Evolutionary conservation across 176 grass and related monocot species (phyloP), one percentile per base, ranked within the genome.

Genomic region (Dactylis glomerata): DNA sequence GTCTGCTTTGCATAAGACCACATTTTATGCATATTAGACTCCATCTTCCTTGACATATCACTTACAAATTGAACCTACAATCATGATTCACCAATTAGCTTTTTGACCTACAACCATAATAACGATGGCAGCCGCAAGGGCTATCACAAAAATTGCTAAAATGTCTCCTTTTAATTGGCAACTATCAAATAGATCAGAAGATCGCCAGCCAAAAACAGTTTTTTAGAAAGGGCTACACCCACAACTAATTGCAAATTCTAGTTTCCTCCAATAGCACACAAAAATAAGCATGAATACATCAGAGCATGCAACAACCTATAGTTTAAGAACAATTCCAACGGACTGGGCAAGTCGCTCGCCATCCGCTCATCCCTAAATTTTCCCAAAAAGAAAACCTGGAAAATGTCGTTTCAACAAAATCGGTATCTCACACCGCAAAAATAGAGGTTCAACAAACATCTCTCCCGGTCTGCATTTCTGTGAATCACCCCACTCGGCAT

Each of bases 1-100:
- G 68, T 83, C 38, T 83, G 68, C 6, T 74, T 83, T 73, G 81
- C 81, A 83, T 73, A 83, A 45, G 81, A 83, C 81, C 81, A 83
- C 19, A 59, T 72, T 59, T 83, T 83, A 40, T 83, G 40, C 20
- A 83, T 83, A 73, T 57, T 59, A 59, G 81, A 59, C 38, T 83
- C 81, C 81, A 73, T 73, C 52, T 46, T 73, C 45, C 68, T 83
- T 61, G 68, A 59, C 58, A 73, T 41, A 46, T 73, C 68, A 17
- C 31, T 73, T 61, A 47, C 38, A 47, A 20, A n/a, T 47, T 65
- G 59, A 80, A 66, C 58, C 77, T 80, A 75, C 10, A 75, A 75
- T 51, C 28, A 75, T 52, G 16, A 31, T 51, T 31, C 27, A 10
- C 27, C 30, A 19, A 65, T 80, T 80, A 83, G 81, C 32, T 6